Conservation (phyloP, 306 rosid genomes). For the Amphicarpaea edgeworthii region DNA sequence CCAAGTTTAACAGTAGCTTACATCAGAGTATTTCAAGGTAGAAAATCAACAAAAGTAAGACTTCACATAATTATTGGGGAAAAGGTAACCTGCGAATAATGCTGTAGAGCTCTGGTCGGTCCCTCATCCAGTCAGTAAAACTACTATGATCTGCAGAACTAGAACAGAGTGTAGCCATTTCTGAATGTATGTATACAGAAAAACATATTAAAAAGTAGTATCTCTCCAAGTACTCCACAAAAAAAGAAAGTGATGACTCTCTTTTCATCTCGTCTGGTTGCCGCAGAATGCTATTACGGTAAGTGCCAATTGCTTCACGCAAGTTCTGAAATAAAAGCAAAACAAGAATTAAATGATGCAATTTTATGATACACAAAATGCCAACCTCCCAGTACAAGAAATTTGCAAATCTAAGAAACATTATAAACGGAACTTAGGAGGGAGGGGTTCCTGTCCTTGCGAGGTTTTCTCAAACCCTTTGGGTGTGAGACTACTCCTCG, state of each 20-base stretch:
- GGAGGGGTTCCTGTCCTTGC: not conserved
- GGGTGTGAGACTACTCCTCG: conserved; percentile 34
- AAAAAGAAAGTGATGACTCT: conserved; percentile 85
- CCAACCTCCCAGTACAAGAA: conserved; percentile 20
- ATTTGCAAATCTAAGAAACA: conserved; percentile 26
- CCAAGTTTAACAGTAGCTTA: too few species aligned
- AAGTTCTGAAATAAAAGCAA: conserved; percentile 63
- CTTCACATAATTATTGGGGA: conserved; percentile 14
- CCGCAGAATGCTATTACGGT: conserved; percentile 82
- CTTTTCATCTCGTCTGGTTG: conserved; percentile 97
- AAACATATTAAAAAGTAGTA: conserved; percentile 96
- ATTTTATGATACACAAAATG: conserved; percentile 38
- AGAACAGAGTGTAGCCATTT: conserved; percentile 62
- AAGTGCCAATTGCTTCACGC: conserved; percentile 90
- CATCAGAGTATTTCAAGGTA: too few species aligned
- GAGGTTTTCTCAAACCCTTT: conserved; percentile 26
- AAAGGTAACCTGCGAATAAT: conserved; percentile 80
- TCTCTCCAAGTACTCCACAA: conserved; percentile 93
- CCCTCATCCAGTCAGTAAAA: conserved; percentile 92
- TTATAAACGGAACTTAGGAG: too few species aligned
- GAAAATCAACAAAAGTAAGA: conserved; percentile 11
- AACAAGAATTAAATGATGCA: conserved; percentile 37
- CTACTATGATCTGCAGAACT: conserved; percentile 57
- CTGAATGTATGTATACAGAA: conserved; percentile 88
- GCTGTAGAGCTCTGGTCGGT: conserved; percentile 90